Conservation (phyloP, 2,329 filamentous ascomycete genomes). For the Arthrobotrys megalospora region DNA sequence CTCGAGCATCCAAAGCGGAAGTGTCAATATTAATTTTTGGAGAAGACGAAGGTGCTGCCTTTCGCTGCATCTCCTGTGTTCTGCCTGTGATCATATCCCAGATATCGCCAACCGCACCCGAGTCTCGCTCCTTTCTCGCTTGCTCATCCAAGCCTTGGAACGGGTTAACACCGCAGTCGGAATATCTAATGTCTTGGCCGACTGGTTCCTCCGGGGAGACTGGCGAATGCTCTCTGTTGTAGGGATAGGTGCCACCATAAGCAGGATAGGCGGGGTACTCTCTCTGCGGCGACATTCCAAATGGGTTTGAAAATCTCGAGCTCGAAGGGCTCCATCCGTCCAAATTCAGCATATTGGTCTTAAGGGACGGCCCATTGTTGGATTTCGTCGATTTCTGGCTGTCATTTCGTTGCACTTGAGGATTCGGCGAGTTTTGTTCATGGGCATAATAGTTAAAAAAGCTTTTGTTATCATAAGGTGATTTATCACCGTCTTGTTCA, state of each 20-base stretch:
- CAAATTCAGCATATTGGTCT: slow-evolving; percentile 47
- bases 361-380: slow-evolving; percentile 34
- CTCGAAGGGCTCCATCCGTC: slow-evolving; percentile 54
- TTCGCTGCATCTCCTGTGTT: slow-evolving; percentile 22
- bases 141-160: slow-evolving; percentile 54
- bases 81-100: slow-evolving; percentile 55
- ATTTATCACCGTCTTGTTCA: slow-evolving; percentile 31
- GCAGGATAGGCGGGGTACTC: slow-evolving; percentile 31
- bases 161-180: slow-evolving; percentile 58
- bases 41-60: slow-evolving; percentile 26
- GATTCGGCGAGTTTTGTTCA: slow-evolving; percentile 17
- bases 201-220: slow-evolving; percentile 30
- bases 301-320: slow-evolving; percentile 49
- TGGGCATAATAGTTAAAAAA: slow-evolving; percentile 52
- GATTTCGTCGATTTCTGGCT: slow-evolving; percentile 41
- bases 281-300: slow-evolving; percentile 34
- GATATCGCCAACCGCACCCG: slow-evolving; percentile 48
- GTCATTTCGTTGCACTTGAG: slow-evolving; percentile 20
- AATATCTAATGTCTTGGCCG: slow-evolving; percentile 55
- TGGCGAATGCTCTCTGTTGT: slow-evolving; percentile 17
- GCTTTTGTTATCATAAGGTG: slow-evolving; percentile 50
- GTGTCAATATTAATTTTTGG: slow-evolving; percentile 46
- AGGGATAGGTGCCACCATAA: slow-evolving; percentile 24
- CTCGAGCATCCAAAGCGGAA: slow-evolving; percentile 35
- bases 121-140: slow-evolving; percentile 54